phyloP scores from a whole-genome alignment of 164 flowering plant species.

The Litsea cubeba region DNA sequence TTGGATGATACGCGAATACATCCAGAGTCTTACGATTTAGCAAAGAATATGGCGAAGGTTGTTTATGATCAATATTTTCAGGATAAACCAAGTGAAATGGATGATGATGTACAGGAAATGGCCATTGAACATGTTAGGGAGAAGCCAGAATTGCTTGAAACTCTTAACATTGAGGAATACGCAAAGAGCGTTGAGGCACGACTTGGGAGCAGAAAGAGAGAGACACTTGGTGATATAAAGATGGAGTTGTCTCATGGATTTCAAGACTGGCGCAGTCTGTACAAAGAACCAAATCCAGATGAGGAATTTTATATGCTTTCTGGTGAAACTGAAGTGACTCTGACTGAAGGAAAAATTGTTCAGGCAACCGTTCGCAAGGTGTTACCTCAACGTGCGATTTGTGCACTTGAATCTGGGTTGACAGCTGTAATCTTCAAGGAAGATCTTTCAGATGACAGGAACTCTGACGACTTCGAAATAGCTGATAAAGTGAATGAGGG shows the following conservation, averaged over 20 bases:
- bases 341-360: conserved; percentile 78
- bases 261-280: conserved; percentile 71
- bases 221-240: conserved; percentile 60
- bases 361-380: conserved; percentile 87
- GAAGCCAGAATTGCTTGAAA: conserved; percentile 48
- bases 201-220: conserved; percentile 39
- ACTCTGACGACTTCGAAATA: conserved; percentile 47
- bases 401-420: conserved; percentile 85
- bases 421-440: conserved; percentile 65
- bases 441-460: conserved; percentile 62
- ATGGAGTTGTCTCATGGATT: conserved; percentile 84
- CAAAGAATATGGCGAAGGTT: conserved; percentile 82
- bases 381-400: conserved; percentile 53
- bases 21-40: conserved; percentile 90
- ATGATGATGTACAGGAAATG: conserved; percentile 79
- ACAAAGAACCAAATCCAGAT: conserved; percentile 69
- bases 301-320: conserved; percentile 88
- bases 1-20: conserved; percentile 95
- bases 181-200: conserved; percentile 28
- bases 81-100: conserved; percentile 57
- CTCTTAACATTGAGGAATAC: conserved; percentile 45
- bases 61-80: conserved; percentile 45
- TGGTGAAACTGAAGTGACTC: conserved; percentile 82
- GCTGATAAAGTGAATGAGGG: conserved; percentile 36
- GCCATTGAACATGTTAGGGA: conserved; percentile 89